Percentiles rank a stretch among this genome's conserved stretches.
Evolutionary conservation across 192 early-diverging fungal species (phyloP).

Genomic region (Umbelopsis sp.): DNA sequence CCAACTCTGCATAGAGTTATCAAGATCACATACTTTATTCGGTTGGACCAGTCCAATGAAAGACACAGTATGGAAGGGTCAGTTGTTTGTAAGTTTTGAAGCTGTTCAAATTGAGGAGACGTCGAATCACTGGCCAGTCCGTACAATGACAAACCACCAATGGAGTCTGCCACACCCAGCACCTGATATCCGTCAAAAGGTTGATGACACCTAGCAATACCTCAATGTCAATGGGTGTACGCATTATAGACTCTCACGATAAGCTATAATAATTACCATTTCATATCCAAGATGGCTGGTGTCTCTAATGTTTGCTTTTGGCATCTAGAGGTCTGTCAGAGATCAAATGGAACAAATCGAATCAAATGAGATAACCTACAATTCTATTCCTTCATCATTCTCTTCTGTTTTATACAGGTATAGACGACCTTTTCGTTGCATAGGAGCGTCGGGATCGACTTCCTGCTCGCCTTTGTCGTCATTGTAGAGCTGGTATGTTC

Average conservation of each 20-base stretch:
- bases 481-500: constrained; percentile 71
- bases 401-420: constrained; percentile 58
- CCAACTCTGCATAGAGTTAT: background rate
- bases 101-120: constrained; percentile 10
- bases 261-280: constrained; percentile 48
- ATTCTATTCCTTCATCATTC: constrained; percentile 38
- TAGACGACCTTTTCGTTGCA: constrained; percentile 66
- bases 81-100: constrained; percentile 44
- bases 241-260: no score
- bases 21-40: constrained; percentile 37
- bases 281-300: constrained; percentile 72
- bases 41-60: constrained; percentile 90
- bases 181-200: constrained; percentile 47
- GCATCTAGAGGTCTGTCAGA: constrained; percentile 25
- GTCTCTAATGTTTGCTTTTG: constrained; percentile 62
- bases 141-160: constrained; percentile 60
- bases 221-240: background rate
- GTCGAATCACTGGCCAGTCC: constrained; percentile 31
- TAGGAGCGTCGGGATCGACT: constrained; percentile 37
- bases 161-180: constrained; percentile 64
- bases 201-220: constrained; percentile 52
- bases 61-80: constrained; percentile 66
- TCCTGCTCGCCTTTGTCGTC: constrained; percentile 37
- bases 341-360: background rate
- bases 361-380: constrained; percentile 21